Percentiles rank a stretch among this genome's conserved stretches.
phyloP scores from a whole-genome alignment of 2,329 filamentous ascomycete genomes.

The Coniochaeta hoffmannii region DNA sequence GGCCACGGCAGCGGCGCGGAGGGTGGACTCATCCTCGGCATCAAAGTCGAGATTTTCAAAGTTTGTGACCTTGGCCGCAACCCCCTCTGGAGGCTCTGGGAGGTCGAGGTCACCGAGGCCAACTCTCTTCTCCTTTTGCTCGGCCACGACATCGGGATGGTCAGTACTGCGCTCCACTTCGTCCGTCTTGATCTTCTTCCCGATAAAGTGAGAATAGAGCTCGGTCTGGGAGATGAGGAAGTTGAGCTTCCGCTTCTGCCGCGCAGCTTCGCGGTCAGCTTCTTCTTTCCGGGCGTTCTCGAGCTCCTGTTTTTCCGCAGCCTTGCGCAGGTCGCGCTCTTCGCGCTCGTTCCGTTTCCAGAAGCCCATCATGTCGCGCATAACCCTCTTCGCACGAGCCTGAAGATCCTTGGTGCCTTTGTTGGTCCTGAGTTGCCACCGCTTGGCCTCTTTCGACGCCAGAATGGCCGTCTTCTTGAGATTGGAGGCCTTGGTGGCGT shows the following conservation, averaged over 20 bases:
- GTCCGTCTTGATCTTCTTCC: conserved; percentile 97
- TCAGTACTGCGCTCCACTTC: conserved; percentile 89
- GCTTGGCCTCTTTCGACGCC: conserved; percentile 91
- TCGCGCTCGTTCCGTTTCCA: conserved; percentile 99
- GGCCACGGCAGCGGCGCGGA: conserved; percentile 80
- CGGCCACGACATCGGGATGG: conserved; percentile 62
- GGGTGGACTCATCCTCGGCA: conserved; percentile 77
- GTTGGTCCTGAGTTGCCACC: conserved; percentile 96
- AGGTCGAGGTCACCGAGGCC: conserved; percentile 38
- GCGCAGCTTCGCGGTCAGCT: conserved; percentile 92
- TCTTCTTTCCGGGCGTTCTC: conserved; percentile 96
- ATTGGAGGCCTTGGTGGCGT: conserved; percentile 85
- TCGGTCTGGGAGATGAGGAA: conserved; percentile 99
- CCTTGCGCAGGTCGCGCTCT: conserved; percentile 87
- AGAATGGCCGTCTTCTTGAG: conserved; percentile 95
- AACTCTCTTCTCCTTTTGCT: conserved; percentile 33
- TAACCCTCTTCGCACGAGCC: conserved; percentile 91
- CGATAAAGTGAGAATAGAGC: conserved; percentile 98
- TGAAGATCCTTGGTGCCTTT: conserved; percentile 98
- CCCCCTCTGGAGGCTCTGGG: conserved; percentile 43
- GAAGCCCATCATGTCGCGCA: conserved; percentile 99
- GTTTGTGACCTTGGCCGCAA: conserved; percentile 71
- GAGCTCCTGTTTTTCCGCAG: conserved; percentile 90
- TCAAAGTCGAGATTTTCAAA: conserved; percentile 96
- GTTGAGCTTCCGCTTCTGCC: conserved; percentile 97